Evolutionary conservation across 164 flowering plant genomes (phyloP).

Genomic region (Dillenia suffruticosa): DNA sequence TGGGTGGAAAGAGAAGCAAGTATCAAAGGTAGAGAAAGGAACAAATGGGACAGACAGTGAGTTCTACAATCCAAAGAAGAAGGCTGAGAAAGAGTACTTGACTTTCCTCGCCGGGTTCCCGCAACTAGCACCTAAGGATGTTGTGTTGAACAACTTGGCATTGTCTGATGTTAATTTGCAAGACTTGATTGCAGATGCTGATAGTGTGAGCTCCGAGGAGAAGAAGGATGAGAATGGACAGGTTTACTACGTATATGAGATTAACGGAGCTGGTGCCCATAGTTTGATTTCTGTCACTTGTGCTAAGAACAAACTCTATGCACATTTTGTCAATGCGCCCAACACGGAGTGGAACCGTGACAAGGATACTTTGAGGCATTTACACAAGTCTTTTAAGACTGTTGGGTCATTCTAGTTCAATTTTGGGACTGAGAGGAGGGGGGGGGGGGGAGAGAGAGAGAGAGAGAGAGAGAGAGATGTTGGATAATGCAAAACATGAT

Average conservation of each 20-base stretch:
- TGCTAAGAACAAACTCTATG: conserved; percentile 82
- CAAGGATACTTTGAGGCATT: conserved; percentile 54
- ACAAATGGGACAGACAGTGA: conserved; percentile 97
- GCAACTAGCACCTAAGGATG: conserved; percentile 69
- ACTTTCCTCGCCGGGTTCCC: conserved; percentile 73
- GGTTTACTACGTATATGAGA: conserved; percentile 80
- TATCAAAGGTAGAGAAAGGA: conserved; percentile 90
- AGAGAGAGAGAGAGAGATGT: not conserved
- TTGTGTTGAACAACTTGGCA: conserved; percentile 71
- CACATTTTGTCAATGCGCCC: conserved; percentile 94
- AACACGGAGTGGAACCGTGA: conserved; percentile 77
- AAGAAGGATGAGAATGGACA: conserved; percentile 75
- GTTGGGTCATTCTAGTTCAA: conserved; percentile 25
- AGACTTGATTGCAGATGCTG: conserved; percentile 68
- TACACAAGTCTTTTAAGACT: conserved; percentile 79
- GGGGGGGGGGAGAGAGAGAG: not conserved
- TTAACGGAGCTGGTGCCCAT: conserved; percentile 59
- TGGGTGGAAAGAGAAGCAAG: conserved; percentile 83
- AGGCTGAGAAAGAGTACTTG: conserved; percentile 75
- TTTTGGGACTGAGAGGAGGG: not conserved
- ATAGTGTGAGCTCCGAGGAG: conserved; percentile 59
- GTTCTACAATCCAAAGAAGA: conserved; percentile 88
- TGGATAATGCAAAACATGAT: no score
- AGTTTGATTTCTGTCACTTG: conserved; percentile 89
- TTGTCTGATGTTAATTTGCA: conserved; percentile 80